Evolutionary conservation across 768 basidiomycete species (phyloP).

Genomic region (Lactarius deliciosus): DNA sequence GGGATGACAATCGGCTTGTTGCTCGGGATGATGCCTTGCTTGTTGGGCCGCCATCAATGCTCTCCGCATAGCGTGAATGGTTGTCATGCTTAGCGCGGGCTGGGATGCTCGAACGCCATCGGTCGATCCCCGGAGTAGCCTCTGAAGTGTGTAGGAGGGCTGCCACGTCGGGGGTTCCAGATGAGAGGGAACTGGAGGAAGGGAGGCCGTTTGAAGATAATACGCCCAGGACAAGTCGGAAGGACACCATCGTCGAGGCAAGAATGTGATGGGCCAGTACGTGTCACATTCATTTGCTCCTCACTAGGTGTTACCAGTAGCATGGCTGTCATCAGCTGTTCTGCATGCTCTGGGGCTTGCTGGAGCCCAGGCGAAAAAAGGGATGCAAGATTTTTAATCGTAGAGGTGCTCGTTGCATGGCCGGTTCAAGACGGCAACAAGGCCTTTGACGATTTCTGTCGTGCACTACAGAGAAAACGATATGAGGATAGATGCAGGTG

Average conservation of each 20-base stretch:
- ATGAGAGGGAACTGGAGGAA: neutral
- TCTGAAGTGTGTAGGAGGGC: neutral
- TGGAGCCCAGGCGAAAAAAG: constrained; percentile 52
- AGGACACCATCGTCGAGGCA: no score
- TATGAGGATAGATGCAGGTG: no score
- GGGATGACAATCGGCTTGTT: no score
- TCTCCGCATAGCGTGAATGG: constrained; percentile 1
- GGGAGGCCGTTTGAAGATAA: neutral
- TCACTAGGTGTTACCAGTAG: constrained; percentile 68
- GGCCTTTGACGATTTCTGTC: constrained; percentile 40
- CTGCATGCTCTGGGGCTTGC: constrained; percentile 54
- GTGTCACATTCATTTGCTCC: constrained; percentile 42
- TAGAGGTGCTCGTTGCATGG: constrained; percentile 36
- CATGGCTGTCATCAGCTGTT: constrained; percentile 65
- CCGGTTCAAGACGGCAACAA: constrained; percentile 45
- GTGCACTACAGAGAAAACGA: no score
- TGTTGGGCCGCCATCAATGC: neutral
- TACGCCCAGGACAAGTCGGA: no score
- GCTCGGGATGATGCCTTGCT: neutral
- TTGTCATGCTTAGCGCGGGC: neutral
- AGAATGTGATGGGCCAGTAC: neutral
- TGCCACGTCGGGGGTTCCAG: neutral
- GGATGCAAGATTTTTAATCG: constrained; percentile 58
- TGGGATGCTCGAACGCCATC: constrained; percentile 14
- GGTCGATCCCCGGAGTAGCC: constrained; percentile 12